Base-by-base conservation (phyloP, 2,329 filamentous ascomycete species). In the Triangularia verruculosa region DNA sequence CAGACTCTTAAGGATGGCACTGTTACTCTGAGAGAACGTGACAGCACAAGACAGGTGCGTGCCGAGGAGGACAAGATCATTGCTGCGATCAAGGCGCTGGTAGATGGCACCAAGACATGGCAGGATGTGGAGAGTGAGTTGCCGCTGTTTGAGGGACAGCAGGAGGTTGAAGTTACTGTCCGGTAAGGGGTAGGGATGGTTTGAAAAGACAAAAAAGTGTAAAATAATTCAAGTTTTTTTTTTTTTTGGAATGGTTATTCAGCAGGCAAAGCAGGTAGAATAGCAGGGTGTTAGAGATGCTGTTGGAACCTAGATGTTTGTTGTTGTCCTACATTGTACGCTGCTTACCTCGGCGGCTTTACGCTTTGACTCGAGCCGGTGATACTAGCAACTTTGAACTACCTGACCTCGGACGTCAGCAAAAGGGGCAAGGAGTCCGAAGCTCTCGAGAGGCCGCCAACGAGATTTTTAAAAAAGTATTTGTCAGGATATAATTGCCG, bases 41-140 rank as follows among this genome's bases (percentile, higher is more conserved):
- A 98, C 79, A 90, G 89, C 51, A 97, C 92, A 61, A 90, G 88
- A 75, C 94, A 98, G 80, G 93, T 98, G 63, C 89, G 95, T 66
- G 91, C 91, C 11, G 88, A 87, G 67, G 86, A 95, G 75, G 89
- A 91, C 47, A 89, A 89, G 74, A 92, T 98, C 64, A 79, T 95
- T 64, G 83, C 86, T 62, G 92, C 92, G 86, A 89, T 74, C 85
- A 88, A 77, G 70, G 71, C 74, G 9, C 70, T 84, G 52, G 79
- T 82, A 6, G 75, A 79, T 11, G 81, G 81, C 51, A 73, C 66
- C 71, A 88, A 88, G 79, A 77, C 77, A 24, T 89, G 86, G 86
- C 75, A 78, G 67, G 89, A 96, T 73, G 82, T 97, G 39, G 83
- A 89, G 76, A 83, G 84, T 67, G 88, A 93, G 73, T 81, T 98